Base-by-base conservation (phyloP, 768 basidiomycete species). In the Hygrophorus russula region DNA sequence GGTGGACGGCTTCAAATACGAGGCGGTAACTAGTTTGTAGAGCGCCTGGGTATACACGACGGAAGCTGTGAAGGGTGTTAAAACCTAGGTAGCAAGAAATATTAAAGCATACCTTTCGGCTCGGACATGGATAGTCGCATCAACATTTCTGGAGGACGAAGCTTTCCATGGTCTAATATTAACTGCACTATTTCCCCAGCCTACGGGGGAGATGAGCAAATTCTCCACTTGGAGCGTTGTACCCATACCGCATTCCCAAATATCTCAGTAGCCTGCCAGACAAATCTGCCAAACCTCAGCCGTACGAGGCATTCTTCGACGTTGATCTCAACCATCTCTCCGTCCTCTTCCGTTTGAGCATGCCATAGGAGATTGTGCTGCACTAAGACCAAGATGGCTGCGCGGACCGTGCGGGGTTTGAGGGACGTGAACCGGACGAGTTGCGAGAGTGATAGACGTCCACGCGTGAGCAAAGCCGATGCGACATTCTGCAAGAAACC, bases 331-430 rank as follows among this genome's bases (percentile, higher is more conserved):
- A 86, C 69, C 45, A 85, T 73, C 49, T 83, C 84, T 4, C 74
- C 77, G 33, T 78, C 81, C n/a, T 79, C 77, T 7, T 80, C 79
- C 4, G 71, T 71, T 31, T 73, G 72, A 7, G 81, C 74, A 56
- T 91, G 87, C 86, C 90, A 92, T 35, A 93, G 68, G 35, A 96
- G 61, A 60, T 96, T 92, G 57, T 97, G 93, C 57, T 97, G 93
- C 13, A 93, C 71, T 42, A 97, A 73, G 36, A 82, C 74, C 36
- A 96, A 66, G 14, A 93, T 64, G 14, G 78, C 71, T 19, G 80
- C 78, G 42, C 83, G 78, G 11, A 82, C 73, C 1, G 71, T 77
- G 18, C 80, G 76, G 8, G 78, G 72, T 53, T 78, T 82, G 19
- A 89, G 60, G 20, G 65, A 68, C 1, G 89, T 76, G 55, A 78